Base-by-base conservation (phyloP, 2,329 filamentous ascomycete genomes). In the Neonectria coccinea region DNA sequence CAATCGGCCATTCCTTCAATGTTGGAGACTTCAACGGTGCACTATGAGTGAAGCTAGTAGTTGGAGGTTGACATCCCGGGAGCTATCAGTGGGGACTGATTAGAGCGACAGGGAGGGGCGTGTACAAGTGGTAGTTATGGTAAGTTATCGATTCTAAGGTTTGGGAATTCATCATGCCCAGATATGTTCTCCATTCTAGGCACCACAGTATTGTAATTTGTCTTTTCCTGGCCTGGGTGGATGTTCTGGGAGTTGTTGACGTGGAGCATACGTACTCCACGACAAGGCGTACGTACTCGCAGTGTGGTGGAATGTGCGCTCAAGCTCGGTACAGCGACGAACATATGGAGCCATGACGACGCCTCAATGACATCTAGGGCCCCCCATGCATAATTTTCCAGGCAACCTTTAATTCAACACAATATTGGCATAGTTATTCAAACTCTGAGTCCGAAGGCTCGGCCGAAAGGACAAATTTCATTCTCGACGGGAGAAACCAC, bases 221-320 rank as follows among this genome's bases (percentile, higher is more conserved):
- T 3, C 4, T 14, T 33, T 51, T 20, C 18, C 6, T 20, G 12
- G 48, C 10, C n/a, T 33, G 14, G 48, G n/a, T 33, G 11, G 27
- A 14, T 18, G n/a, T 12, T n/a, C 18, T 6, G 48, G 33, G 14
- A 14, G 31, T 39, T 36, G 39, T 60, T 27, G 41, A 60, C 62
- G 62, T 42, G 56, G 52, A 64, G 62, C 62, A n/a, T 64, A 64
- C 62, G 62, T 52, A 60, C 27, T 11, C 50, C 42, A 54, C 6
- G n/a, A 18, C 41, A 42, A 45, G 42, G 50, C 36, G 18, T 63
- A 63, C 60, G 60, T 63, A 63, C 22, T 57, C 39, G 10, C 42
- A 41, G 39, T 36, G 5, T 14, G 33, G 12, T 16, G 33, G 33
- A 7, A 39, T 39, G 33, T 20, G 44, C 25, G 44, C 25, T 44